Conservation (phyloP, 306 rosid genomes). For the Dalbergia cultrata region DNA sequence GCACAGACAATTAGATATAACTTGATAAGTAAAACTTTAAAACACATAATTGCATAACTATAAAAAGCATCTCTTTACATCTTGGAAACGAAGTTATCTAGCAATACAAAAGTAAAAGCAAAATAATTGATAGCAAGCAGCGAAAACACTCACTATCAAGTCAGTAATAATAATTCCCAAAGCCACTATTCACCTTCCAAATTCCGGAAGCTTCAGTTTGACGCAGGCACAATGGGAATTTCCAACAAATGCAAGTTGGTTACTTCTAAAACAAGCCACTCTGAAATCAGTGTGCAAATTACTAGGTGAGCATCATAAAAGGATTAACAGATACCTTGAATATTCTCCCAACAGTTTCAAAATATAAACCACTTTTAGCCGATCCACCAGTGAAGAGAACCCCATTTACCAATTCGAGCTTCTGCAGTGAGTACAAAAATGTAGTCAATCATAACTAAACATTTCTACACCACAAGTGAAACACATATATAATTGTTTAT, state of each 20-base stretch:
- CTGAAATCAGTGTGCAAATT: background rate
- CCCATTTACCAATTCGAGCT: slow-evolving; percentile 85
- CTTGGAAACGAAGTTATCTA: slow-evolving; percentile 27
- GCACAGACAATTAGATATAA: slow-evolving; percentile 49
- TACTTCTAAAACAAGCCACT: background rate
- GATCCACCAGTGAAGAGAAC: slow-evolving; percentile 93
- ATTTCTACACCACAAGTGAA: slow-evolving; percentile 5
- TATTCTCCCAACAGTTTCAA: slow-evolving; percentile 60
- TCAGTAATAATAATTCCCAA: background rate
- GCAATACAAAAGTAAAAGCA: slow-evolving; percentile 21
- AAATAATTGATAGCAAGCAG: background rate
- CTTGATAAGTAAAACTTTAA: background rate
- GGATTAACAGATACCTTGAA: slow-evolving; percentile 61
- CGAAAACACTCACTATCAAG: background rate
- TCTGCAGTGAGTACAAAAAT: slow-evolving; percentile 62
- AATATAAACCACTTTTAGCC: slow-evolving; percentile 78
- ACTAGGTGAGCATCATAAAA: too few relatives aligned
- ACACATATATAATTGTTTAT: background rate
- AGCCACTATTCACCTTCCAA: slow-evolving; percentile 15
- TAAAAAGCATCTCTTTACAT: slow-evolving; percentile 26
- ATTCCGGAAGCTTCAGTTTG: slow-evolving; percentile 10
- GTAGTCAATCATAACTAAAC: slow-evolving; percentile 12
- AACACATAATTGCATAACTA: background rate
- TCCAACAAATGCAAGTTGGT: slow-evolving; percentile 21
- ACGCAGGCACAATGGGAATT: background rate